Percentiles rank a stretch among this genome's conserved stretches.
These are phyloP conservation scores for Naganishia sp. DNA, from an alignment of 1,284 basidiomycete genomes.

Conservation along the genomic window DNA sequence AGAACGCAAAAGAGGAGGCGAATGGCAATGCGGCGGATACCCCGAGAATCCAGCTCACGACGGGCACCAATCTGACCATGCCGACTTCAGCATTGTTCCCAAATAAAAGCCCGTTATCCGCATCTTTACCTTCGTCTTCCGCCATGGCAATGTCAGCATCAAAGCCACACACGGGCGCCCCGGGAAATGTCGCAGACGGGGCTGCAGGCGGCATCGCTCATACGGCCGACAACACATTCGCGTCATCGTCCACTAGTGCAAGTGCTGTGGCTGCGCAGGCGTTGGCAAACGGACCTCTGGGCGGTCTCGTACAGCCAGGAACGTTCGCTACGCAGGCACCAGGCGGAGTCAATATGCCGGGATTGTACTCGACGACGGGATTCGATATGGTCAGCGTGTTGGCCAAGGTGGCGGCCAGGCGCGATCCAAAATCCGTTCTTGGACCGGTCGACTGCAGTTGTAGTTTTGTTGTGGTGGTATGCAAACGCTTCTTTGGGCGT, in stretches of 20 bases:
- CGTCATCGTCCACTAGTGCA: constrained; percentile 41
- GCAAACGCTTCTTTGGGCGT: constrained; percentile 26
- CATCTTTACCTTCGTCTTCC: constrained; percentile 32
- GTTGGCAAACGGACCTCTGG: constrained; percentile 22
- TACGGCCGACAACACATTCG: constrained; percentile 38
- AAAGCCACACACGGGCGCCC: constrained; percentile 34
- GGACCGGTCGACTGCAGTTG: constrained; percentile 91
- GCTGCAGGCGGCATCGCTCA: constrained; percentile 18
- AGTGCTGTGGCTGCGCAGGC: constrained; percentile 30
- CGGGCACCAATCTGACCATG: constrained; percentile 17
- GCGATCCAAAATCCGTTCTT: constrained; percentile 72
- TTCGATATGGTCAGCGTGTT: constrained; percentile 86
- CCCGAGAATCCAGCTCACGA: constrained; percentile 1
- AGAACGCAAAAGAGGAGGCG: constrained; percentile 35
- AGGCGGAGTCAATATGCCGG: constrained; percentile 42
- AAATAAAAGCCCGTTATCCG: constrained; percentile 34
- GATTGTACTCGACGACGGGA: constrained; percentile 79
- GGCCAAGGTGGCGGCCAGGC: constrained; percentile 70
- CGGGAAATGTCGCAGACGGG: constrained; percentile 13
- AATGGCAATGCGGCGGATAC: constrained; percentile 33
- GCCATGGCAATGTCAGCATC: constrained; percentile 44
- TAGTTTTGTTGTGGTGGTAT: constrained; percentile 75
- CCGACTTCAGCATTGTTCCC: constrained; percentile 36
- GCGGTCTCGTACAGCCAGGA: constrained; percentile 32
- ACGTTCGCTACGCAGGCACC: constrained; percentile 32